Evolutionary conservation across 495 filamentous ascomycete species (phyloP), one percentile per base, ranked within the genome.

Genomic region (Podospora pseudopauciseta): DNA sequence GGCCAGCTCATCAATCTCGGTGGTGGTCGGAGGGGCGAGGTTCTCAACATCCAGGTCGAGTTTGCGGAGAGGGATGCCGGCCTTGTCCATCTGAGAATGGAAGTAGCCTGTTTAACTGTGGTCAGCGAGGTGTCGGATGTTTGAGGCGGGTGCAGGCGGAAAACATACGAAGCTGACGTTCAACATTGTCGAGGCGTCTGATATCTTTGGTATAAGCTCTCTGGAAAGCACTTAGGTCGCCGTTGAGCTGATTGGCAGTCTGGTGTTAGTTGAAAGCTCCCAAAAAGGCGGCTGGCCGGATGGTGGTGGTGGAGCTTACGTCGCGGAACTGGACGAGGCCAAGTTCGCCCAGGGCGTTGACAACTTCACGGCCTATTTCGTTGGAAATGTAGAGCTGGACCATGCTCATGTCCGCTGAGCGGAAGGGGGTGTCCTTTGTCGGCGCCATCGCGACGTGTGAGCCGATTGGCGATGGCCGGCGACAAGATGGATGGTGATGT

Each of bases 391-490:
- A 99, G 73, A 99, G 90, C 87, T 98, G 95, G 77, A 96, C 96
- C 87, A 99, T 89, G 86, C 93, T 96, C 95, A 99, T 99, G 81
- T 98, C 94, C 91, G 93, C 90, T 77, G 96, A 98, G 85, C 96
- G 95, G 90, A 99, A 97, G 84, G 97, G 90, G 80, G 92, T 96
- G 81, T 98, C 93, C 82, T 90, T 83, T 73, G 79, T 75, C 71
- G 82, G 80, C 74, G 80, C 85, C 85, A 87, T 87, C 65, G 71
- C 70, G 64, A 55, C 60, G 64, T 54, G 67, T 62, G 49, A 63
- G 68, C 39, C 27, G 18, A 23, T 65, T 60, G 53, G 68, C 70
- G 64, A 68, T 71, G 64, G 65, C 70, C 32, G 67, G 57, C 34
- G 63, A 63, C 61, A 53, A 19, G 18, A 11, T 23, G 18, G 18